Evolutionary conservation across 1,284 basidiomycete species (phyloP), one percentile per base, ranked within the genome.

Genomic region (Mycosarcoma maydis): DNA sequence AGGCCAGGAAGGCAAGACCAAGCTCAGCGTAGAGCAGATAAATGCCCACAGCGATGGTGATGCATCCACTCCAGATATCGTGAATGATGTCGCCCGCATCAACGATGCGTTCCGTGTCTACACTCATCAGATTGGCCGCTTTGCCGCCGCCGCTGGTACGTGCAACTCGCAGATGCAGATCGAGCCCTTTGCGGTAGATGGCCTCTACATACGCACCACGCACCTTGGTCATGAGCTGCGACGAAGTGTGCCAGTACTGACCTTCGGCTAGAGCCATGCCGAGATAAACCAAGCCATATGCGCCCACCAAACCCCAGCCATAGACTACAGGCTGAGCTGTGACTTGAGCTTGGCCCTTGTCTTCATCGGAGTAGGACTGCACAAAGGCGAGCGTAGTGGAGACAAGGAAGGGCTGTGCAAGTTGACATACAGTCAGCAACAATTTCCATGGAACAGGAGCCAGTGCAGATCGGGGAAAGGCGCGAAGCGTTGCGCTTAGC

Each of bases 271-370:
- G 23, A 1, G 75, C 55, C 19, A 58, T 52, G n/a, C 69, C 65
- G 20, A 72, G 60, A 53, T 72, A 78, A 41, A 75, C 44, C 6
- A 77, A 71, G 11, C 52, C 76, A 42, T 70, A 80, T 2, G 77
- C 77, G 10, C 73, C 77, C 2, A 75, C 76, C 9, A 80, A 55
- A 11, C 72, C 72, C 77, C 76, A 80, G 6, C 77, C 77, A 23
- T 70, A 66, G 20, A 53, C 69, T 11, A 59, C 57, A 11, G 77
- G 73, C 30, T 73, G 62, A 3, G 54, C 54, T 6, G 51, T 29
- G 23, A 42, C 41, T n/a, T n/a, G n/a, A 8, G 62, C 16, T 23
- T 64, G 56, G 20, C 37, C 51, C 14, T 46, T 46, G 10, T 36
- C 14, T 5, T 42, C 14, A 8, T 30, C 34, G 2, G 49, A 53